Conservation (phyloP, 2,329 filamentous ascomycete species). For the Fusarium cyanostomum region DNA sequence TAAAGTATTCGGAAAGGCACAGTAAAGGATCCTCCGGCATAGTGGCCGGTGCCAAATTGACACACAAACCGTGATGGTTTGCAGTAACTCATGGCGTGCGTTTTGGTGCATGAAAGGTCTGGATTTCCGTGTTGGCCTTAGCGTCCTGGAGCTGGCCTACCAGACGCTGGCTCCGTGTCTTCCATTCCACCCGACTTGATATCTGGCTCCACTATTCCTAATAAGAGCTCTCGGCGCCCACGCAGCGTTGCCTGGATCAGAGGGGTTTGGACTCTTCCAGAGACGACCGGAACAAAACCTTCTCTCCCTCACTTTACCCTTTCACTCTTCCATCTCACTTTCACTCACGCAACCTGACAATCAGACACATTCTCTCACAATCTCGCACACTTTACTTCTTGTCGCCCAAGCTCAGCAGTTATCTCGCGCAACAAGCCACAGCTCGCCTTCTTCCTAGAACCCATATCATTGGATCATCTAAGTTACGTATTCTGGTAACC, state of each 20-base stretch:
- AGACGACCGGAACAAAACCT: slow-evolving; percentile 37
- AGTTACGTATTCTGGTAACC: slow-evolving; percentile 5
- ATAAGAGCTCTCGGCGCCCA: slow-evolving; percentile 26
- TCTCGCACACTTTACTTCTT: neutral
- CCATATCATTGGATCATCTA: slow-evolving; percentile 14
- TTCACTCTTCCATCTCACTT: slow-evolving; percentile 26
- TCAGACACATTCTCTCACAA: neutral
- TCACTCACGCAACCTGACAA: slow-evolving; percentile 1
- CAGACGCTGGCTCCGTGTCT: slow-evolving; percentile 12
- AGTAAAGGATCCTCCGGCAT: slow-evolving; percentile 1
- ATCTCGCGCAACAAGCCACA: slow-evolving; percentile 7
- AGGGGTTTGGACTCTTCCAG: slow-evolving; percentile 25
- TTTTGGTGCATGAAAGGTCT: slow-evolving; percentile 29
- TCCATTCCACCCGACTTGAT: slow-evolving; percentile 13
- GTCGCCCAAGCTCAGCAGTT: neutral
- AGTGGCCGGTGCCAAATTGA: slow-evolving; percentile 15
- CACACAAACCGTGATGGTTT: slow-evolving; percentile 1
- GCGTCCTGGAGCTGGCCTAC: slow-evolving; percentile 32
- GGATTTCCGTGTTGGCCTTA: slow-evolving; percentile 32
- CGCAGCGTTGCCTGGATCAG: slow-evolving; percentile 25
- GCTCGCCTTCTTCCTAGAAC: slow-evolving; percentile 8
- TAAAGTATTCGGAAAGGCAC: neutral
- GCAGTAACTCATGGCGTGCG: slow-evolving; percentile 30
- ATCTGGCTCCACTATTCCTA: slow-evolving; percentile 27
- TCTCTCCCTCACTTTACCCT: slow-evolving; percentile 19